phyloP scores from a whole-genome alignment of 108 stramenopile species.

The Seminavis robusta region DNA sequence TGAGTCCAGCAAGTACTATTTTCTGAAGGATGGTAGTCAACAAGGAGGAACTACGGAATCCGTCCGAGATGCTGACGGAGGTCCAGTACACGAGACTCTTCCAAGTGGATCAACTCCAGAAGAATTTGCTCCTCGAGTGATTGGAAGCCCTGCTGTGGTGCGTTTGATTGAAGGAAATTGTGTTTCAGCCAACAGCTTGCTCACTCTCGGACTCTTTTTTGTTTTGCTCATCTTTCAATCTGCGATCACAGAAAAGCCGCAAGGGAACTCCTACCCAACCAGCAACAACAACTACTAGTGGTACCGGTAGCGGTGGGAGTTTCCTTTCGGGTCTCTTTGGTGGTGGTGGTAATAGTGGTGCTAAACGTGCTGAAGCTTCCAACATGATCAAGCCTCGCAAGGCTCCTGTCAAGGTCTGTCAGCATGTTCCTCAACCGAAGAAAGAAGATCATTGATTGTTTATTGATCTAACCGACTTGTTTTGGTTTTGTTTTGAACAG shows the following conservation, averaged over 20 bases:
- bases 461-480: no score
- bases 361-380: conserved; percentile 11
- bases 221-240: no score
- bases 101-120: conserved; percentile 38
- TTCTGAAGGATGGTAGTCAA: conserved; percentile 1
- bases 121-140: conserved; percentile 35
- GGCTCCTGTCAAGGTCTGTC: conserved; percentile 36
- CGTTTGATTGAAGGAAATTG: not conserved
- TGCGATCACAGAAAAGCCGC: not conserved
- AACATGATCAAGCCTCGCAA: conserved; percentile 42
- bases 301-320: not conserved
- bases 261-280: not conserved
- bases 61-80: conserved; percentile 20
- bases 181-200: not conserved
- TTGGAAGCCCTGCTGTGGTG: not conserved
- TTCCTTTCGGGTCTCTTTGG: conserved; percentile 15
- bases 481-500: conserved; percentile 50
- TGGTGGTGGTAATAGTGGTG: not conserved
- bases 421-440: conserved; percentile 6
- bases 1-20: conserved; percentile 3
- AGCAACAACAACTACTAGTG: no score
- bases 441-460: not conserved
- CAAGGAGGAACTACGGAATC: conserved; percentile 5
- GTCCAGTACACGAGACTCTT: conserved; percentile 33
- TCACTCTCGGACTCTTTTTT: not conserved